Percentiles rank a stretch among this genome's conserved stretches.
Evolutionary conservation across 768 basidiomycete genomes (phyloP).

Genomic region (Xerocomellus intermedius): DNA sequence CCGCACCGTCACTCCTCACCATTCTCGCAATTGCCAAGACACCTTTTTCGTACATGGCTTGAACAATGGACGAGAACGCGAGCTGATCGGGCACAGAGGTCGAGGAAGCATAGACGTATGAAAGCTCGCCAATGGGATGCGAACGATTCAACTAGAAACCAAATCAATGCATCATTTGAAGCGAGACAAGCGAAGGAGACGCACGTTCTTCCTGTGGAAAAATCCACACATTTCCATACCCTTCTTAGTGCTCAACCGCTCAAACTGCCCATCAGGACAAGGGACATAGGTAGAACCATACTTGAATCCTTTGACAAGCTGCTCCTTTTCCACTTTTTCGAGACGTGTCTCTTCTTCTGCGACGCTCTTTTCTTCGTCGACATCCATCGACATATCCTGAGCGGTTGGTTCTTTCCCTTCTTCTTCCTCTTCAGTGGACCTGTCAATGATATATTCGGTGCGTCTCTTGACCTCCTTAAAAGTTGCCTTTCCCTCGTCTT

Average conservation of each 20-base stretch:
- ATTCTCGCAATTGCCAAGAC: conserved; percentile 80
- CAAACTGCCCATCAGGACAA: conserved; percentile 83
- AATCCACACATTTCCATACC: conserved; percentile 91
- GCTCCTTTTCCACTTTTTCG: conserved; percentile 71
- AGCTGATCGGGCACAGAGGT: conserved; percentile 68
- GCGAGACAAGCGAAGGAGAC: conserved; percentile 11
- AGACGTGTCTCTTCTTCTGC: conserved; percentile 37
- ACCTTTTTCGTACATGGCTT: conserved; percentile 68
- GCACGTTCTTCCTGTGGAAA: conserved; percentile 65
- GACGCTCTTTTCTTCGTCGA: conserved; percentile 34
- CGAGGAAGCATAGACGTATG: conserved; percentile 81
- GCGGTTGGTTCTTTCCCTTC: conserved; percentile 23
- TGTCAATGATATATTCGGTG: conserved; percentile 60
- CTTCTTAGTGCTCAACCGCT: conserved; percentile 65
- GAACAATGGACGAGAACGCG: conserved; percentile 81
- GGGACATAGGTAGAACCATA: conserved; percentile 89
- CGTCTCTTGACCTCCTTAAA: conserved; percentile 44
- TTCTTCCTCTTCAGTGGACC: conserved; percentile 35
- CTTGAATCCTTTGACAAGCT: conserved; percentile 79
- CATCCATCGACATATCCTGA: conserved; percentile 19
- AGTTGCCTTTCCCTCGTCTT: conserved; percentile 29
- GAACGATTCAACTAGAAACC: conserved; percentile 73
- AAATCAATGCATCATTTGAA: background rate
- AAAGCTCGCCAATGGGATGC: conserved; percentile 77
- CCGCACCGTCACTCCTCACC: conserved; percentile 69